phyloP scores from a whole-genome alignment of 192 early-diverging fungal species.

The Coemansia sp. region DNA sequence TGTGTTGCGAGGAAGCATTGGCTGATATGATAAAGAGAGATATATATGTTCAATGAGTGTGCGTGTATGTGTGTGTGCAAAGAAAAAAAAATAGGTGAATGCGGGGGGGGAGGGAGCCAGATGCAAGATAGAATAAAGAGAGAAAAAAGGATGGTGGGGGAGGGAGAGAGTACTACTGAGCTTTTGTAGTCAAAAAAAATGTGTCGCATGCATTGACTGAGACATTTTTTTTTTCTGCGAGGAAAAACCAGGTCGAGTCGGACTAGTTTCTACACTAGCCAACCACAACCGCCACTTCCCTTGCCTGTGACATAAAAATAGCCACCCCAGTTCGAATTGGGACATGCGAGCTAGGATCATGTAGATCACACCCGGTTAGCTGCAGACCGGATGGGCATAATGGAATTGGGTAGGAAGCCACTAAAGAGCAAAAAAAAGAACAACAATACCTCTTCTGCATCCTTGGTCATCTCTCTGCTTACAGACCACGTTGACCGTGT shows the following conservation, averaged over 20 bases:
- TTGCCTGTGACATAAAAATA: neutral
- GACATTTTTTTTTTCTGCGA: neutral
- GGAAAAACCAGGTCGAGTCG: neutral
- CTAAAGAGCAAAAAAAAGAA: neutral
- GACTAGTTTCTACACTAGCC: neutral
- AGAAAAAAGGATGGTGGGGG: neutral
- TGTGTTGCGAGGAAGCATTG: constrained; percentile 10
- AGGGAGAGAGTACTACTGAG: neutral
- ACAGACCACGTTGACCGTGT: neutral
- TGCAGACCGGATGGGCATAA: neutral
- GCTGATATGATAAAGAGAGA: neutral
- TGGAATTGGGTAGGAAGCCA: no score
- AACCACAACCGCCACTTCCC: neutral
- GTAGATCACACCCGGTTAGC: neutral
- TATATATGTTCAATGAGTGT: no score
- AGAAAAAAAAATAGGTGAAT: neutral
- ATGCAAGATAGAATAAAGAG: neutral
- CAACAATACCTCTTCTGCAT: constrained; percentile 5
- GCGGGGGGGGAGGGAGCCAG: neutral
- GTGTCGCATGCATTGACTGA: neutral
- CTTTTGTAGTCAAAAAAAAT: neutral
- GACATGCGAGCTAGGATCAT: neutral
- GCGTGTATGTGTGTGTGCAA: neutral
- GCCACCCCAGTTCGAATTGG: neutral
- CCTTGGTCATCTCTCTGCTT: neutral